Base-by-base conservation (phyloP, 441 rosid species). In the Hura crepitans region DNA sequence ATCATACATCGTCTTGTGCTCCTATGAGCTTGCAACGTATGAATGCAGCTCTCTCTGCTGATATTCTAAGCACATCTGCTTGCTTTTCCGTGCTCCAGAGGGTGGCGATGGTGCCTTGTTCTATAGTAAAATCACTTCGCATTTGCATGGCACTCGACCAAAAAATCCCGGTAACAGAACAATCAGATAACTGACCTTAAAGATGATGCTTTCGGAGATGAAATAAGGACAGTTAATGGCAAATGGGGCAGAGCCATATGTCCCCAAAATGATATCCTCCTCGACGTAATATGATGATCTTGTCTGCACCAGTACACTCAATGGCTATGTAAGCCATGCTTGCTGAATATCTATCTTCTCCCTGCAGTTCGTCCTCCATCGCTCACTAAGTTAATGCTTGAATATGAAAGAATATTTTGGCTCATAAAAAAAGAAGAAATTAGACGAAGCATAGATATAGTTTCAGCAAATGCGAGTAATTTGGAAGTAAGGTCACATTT, bases 171-270 rank as follows among this genome's bases (percentile, higher is more conserved):
- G 1, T 51, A 33, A 37, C 23, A 46, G 20, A 31, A 28, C 14
- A 1, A 27, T 6, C 15, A 4, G 2, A 11, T 23, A 11, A 42
- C 68, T 23, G 62, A 80, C 82, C 85, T 80, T 85, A 78, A 85
- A 85, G 62, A 80, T 80, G 66, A 81, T 75, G 80, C 74, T 63
- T 74, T 55, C 78, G 46, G 87, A 89, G 33, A 88, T 80, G 83
- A 88, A 88, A 77, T 80, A 78, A 25, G 88, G 85, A 66, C 87
- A 85, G 59, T 83, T 43, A 56, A 88, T 83, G 31, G 85, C 76
- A 71, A 88, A 83, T 7, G 90, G 82, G 18, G 89, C 85, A 25
- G 86, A 86, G 22, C 82, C 85, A 60, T 54, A 85, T 4, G 89
- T 85, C 18, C 88, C 83, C 75, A 82, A 18, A 5, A 64, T n/a